These are phyloP conservation scores for Sphaerulina populicola DNA, from an alignment of 2,329 filamentous ascomycete species.

Conservation along the genomic window DNA sequence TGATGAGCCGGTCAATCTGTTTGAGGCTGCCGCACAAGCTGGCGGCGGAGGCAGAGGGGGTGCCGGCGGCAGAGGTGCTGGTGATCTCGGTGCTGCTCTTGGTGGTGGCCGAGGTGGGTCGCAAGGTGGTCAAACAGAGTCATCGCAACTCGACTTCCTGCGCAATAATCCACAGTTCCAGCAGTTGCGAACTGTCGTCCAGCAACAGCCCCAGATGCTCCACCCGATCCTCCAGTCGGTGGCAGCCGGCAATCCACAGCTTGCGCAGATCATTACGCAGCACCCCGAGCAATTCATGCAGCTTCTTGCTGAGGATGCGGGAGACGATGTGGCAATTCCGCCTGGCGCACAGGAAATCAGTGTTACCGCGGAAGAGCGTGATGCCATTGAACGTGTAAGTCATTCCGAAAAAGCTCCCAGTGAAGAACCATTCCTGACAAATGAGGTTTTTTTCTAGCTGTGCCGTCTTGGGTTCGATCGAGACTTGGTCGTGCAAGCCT, in stretches of 20 bases:
- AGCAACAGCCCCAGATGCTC: constrained; percentile 96
- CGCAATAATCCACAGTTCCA: constrained; percentile 96
- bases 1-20: constrained; percentile 72
- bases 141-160: constrained; percentile 76
- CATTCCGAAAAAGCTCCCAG: neutral
- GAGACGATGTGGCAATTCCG: constrained; percentile 73
- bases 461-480: constrained; percentile 88
- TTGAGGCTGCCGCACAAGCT: constrained; percentile 56
- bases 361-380: constrained; percentile 91
- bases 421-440: neutral
- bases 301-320: constrained; percentile 75
- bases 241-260: constrained; percentile 84
- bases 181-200: constrained; percentile 91
- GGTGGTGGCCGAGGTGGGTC: constrained; percentile 29
- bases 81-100: constrained; percentile 33
- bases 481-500: constrained; percentile 91
- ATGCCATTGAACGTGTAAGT: constrained; percentile 88
- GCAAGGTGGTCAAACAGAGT: constrained; percentile 44
- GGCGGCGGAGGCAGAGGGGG: constrained; percentile 37
- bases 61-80: constrained; percentile 36
- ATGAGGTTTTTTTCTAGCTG: constrained; percentile 50
- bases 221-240: constrained; percentile 97
- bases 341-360: constrained; percentile 82
- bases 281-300: constrained; percentile 91
- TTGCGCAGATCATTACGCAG: constrained; percentile 82